Evolutionary conservation across 2,329 filamentous ascomycete genomes (phyloP).

Genomic region (Colletotrichum gloeosporioides): DNA sequence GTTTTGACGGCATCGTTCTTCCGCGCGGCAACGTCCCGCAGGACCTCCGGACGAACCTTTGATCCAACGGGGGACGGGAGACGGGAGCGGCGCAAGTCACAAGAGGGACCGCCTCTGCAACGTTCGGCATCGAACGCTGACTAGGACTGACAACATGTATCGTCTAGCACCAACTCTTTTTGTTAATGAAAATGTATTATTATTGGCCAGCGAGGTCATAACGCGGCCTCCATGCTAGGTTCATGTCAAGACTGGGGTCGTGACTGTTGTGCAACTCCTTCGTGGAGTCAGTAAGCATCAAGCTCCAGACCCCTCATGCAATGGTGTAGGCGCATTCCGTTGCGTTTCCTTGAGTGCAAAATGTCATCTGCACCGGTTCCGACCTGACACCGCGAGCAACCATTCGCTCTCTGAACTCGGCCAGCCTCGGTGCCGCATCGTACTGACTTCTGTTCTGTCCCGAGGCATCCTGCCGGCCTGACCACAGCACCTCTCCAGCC

Average conservation of each 20-base stretch:
- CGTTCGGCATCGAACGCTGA: neutral
- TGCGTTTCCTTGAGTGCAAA: slow-evolving; percentile 67
- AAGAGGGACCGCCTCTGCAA: neutral
- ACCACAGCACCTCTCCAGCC: slow-evolving; percentile 83
- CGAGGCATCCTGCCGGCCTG: slow-evolving; percentile 67
- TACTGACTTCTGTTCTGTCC: slow-evolving; percentile 76
- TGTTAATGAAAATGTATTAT: neutral
- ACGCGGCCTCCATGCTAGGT: neutral
- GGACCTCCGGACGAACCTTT: slow-evolving; percentile 1
- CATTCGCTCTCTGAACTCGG: slow-evolving; percentile 79
- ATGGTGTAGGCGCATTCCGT: slow-evolving; percentile 17
- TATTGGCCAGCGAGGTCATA: neutral
- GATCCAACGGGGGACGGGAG: neutral
- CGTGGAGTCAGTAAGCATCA: neutral
- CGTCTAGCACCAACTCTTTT: neutral
- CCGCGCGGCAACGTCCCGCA: neutral
- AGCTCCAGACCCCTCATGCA: neutral
- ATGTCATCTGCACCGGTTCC: slow-evolving; percentile 73
- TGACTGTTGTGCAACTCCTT: neutral
- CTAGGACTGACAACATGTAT: neutral
- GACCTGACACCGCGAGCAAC: slow-evolving; percentile 70
- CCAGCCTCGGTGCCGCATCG: slow-evolving; percentile 71
- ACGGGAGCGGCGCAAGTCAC: neutral
- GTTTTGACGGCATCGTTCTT: neutral
- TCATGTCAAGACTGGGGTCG: neutral